Percentiles rank a stretch among this genome's conserved stretches.
Evolutionary conservation across 306 rosid species (phyloP).

Genomic region (Trifolium pratense): DNA sequence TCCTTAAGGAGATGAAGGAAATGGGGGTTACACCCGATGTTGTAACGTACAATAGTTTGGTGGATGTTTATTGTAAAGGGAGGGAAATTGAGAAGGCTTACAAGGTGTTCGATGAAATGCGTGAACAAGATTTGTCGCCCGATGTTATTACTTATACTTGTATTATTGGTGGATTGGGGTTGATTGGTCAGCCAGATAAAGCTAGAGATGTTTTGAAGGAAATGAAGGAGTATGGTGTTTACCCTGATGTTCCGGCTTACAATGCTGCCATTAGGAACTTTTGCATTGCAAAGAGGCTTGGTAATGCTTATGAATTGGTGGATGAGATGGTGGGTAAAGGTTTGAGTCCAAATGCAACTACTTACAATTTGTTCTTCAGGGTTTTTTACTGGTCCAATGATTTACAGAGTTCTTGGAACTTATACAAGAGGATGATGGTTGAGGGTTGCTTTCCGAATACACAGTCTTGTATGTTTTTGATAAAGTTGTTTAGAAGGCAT

Average conservation of each 20-base stretch:
- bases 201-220: conserved; percentile 81
- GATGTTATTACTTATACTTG: conserved; percentile 83
- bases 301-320: conserved; percentile 70
- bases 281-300: conserved; percentile 88
- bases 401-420: conserved; percentile 68
- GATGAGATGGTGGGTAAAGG: conserved; percentile 77
- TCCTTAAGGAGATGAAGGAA: conserved; percentile 79
- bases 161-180: conserved; percentile 85
- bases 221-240: conserved; percentile 85
- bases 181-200: conserved; percentile 85
- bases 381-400: conserved; percentile 81
- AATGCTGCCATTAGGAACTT: conserved; percentile 84
- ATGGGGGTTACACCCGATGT: conserved; percentile 79
- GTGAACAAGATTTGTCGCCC: conserved; percentile 51
- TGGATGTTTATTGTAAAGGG: conserved; percentile 82
- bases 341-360: conserved; percentile 76
- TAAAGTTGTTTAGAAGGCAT: conserved; percentile 70
- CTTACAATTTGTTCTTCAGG: conserved; percentile 84
- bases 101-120: conserved; percentile 77
- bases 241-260: conserved; percentile 80
- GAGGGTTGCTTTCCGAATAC: conserved; percentile 78
- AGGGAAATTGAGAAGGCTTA: conserved; percentile 72
- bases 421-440: conserved; percentile 73
- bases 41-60: conserved; percentile 78
- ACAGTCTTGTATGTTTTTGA: conserved; percentile 86